Evolutionary conservation across 768 basidiomycete species (phyloP).

Genomic region (Xerocomus brunneocitrinus): DNA sequence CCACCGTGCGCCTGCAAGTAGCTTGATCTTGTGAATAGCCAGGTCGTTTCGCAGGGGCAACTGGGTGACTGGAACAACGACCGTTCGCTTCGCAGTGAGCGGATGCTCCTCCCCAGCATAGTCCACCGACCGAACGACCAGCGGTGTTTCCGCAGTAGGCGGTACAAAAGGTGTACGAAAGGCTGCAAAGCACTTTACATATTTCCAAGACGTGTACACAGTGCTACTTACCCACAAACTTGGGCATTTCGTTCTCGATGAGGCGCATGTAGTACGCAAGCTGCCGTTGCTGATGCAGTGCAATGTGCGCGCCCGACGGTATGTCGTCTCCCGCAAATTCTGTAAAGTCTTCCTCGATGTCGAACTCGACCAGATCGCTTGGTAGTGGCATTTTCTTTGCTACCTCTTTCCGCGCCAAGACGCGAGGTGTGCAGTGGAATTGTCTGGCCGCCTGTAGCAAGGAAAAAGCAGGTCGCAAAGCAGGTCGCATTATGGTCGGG

Average conservation of each 20-base stretch:
- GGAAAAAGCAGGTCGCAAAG: constrained; percentile 9
- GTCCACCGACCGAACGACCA: constrained; percentile 69
- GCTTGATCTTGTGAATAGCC: constrained; percentile 79
- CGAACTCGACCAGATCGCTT: constrained; percentile 32
- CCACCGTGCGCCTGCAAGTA: constrained; percentile 89
- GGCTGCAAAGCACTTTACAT: constrained; percentile 39
- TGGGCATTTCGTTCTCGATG: constrained; percentile 85
- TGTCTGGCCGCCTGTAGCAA: constrained; percentile 13
- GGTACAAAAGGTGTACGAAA: constrained; percentile 78
- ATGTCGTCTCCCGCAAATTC: constrained; percentile 50
- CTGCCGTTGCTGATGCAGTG: constrained; percentile 70
- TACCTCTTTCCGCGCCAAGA: constrained; percentile 14
- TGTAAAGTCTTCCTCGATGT: constrained; percentile 35
- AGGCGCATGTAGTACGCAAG: constrained; percentile 74
- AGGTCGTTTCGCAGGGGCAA: constrained; percentile 61
- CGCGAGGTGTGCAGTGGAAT: constrained; percentile 24
- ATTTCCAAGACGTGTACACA: constrained; percentile 6
- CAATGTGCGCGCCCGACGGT: constrained; percentile 64
- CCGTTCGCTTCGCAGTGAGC: constrained; percentile 60
- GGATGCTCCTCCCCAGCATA: constrained; percentile 79
- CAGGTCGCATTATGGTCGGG: constrained; percentile 18
- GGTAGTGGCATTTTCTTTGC: constrained; percentile 34
- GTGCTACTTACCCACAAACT: constrained; percentile 66
- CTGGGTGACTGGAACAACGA: constrained; percentile 70
- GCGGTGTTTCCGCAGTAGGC: constrained; percentile 52